Evolutionary conservation across 2,329 filamentous ascomycete genomes (phyloP).

Genomic region (Hansfordia pulvinata): DNA sequence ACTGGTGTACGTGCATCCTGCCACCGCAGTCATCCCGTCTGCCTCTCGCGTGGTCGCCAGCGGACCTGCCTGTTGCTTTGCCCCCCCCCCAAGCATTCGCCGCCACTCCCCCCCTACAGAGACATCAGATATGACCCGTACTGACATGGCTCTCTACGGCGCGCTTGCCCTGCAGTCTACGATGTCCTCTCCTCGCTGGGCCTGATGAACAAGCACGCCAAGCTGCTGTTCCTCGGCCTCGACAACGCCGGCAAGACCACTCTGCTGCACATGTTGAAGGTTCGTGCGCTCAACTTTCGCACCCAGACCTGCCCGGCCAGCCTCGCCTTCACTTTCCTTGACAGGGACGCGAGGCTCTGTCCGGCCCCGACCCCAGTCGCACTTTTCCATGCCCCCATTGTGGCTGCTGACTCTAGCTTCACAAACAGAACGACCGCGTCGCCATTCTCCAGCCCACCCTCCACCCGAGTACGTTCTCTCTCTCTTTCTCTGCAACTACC

Average conservation of each 20-base stretch:
- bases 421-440: slow-evolving; percentile 69
- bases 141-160: slow-evolving; percentile 14
- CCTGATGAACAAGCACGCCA: slow-evolving; percentile 89
- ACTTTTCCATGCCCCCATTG: no score
- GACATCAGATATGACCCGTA: slow-evolving; percentile 1
- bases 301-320: no score
- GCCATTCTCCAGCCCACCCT: slow-evolving; percentile 83
- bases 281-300: slow-evolving; percentile 32
- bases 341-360: no score
- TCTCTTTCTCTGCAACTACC: slow-evolving; percentile 3
- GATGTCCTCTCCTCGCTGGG: slow-evolving; percentile 79
- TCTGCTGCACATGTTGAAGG: slow-evolving; percentile 90
- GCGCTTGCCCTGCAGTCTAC: slow-evolving; percentile 59
- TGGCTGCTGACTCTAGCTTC: slow-evolving; percentile 3
- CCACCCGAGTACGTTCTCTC: slow-evolving; percentile 60
- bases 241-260: slow-evolving; percentile 95
- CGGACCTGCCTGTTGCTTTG: slow-evolving; percentile 10
- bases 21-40: slow-evolving; percentile 4
- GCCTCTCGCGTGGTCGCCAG: slow-evolving; percentile 5
- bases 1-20: slow-evolving; percentile 64
- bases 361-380: no score
- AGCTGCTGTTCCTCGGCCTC: slow-evolving; percentile 84
- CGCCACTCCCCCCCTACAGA: slow-evolving; percentile 3
- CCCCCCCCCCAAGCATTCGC: no score
- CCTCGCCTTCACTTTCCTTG: no score